Conservation (phyloP, 139 green algal genomes). For the Tetradesmus obliquus region DNA sequence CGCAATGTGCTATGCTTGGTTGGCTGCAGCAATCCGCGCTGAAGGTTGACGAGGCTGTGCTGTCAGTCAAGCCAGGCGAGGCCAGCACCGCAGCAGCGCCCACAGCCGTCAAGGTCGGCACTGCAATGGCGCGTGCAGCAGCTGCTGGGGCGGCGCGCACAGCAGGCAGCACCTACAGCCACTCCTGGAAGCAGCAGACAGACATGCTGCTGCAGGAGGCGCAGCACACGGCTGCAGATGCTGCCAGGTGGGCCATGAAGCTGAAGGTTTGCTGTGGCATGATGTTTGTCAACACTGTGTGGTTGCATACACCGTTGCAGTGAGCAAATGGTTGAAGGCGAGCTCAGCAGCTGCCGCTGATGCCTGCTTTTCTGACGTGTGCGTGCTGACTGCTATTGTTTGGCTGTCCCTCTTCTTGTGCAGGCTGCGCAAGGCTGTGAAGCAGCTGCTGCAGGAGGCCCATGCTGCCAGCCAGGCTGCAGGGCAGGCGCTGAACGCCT, state of each 20-base stretch:
- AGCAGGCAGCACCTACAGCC: constrained; percentile 21
- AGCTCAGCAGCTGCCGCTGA: background rate
- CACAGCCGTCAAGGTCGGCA: background rate
- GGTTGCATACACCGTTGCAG: background rate
- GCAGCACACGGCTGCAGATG: background rate
- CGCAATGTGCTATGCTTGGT: background rate
- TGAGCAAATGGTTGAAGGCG: background rate
- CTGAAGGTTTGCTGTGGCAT: background rate
- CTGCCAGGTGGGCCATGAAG: background rate
- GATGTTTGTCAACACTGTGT: background rate
- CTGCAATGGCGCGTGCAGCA: background rate
- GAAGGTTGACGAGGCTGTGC: constrained; percentile 25
- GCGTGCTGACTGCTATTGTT: background rate
- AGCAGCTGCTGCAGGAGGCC: constrained; percentile 28
- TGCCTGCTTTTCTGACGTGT: background rate
- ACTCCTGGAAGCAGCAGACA: background rate
- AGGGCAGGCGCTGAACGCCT: background rate
- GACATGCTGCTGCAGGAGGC: constrained; percentile 1
- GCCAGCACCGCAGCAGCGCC: background rate
- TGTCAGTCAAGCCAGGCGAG: background rate
- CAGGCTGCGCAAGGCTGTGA: constrained; percentile 37
- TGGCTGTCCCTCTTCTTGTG: background rate
- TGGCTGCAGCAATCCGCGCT: constrained; percentile 12
- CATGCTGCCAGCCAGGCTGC: background rate
- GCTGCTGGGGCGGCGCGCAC: background rate